A percentile compares a stretch with the other conserved stretches of the same genome.
These are phyloP conservation scores for Claviceps lovelessii DNA, from an alignment of 2,329 filamentous ascomycete genomes.

Conservation along the genomic window DNA sequence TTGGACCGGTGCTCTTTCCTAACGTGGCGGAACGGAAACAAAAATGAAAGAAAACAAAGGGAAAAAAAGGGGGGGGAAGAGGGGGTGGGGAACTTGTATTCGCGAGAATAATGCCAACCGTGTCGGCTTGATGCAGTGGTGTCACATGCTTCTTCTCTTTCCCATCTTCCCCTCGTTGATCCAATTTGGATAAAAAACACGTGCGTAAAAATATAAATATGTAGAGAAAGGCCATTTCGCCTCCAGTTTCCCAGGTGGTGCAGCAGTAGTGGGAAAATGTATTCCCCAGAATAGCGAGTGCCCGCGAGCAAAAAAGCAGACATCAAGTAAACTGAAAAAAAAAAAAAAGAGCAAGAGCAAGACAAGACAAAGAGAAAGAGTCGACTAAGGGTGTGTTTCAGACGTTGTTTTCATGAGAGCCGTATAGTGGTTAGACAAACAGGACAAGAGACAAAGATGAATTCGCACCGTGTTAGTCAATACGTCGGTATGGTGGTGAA, in stretches of 20 bases:
- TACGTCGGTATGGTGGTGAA: background rate
- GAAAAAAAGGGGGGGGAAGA: background rate
- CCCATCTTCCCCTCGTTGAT: constrained; percentile 2
- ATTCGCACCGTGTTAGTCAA: background rate
- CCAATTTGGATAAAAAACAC: constrained; percentile 5
- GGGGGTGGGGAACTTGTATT: background rate
- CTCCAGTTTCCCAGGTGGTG: background rate
- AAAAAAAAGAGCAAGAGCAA: background rate
- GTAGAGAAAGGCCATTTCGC: background rate
- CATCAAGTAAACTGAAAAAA: background rate
- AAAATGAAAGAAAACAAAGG: background rate
- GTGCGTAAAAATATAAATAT: background rate
- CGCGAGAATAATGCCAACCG: constrained; percentile 2
- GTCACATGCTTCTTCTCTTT: background rate
- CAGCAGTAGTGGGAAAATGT: background rate
- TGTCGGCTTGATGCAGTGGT: constrained; percentile 2
- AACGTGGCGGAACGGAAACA: background rate
- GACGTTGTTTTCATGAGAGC: constrained; percentile 5
- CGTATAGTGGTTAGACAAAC: background rate
- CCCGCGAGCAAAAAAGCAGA: background rate
- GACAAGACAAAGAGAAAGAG: background rate
- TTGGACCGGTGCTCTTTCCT: background rate
- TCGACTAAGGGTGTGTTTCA: background rate
- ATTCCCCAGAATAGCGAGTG: background rate
- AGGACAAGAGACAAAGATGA: background rate